Percentiles rank a stretch among this genome's conserved stretches.
Conservation (phyloP, 73 alveolate genomes). For the Breviolum minutum region DNA sequence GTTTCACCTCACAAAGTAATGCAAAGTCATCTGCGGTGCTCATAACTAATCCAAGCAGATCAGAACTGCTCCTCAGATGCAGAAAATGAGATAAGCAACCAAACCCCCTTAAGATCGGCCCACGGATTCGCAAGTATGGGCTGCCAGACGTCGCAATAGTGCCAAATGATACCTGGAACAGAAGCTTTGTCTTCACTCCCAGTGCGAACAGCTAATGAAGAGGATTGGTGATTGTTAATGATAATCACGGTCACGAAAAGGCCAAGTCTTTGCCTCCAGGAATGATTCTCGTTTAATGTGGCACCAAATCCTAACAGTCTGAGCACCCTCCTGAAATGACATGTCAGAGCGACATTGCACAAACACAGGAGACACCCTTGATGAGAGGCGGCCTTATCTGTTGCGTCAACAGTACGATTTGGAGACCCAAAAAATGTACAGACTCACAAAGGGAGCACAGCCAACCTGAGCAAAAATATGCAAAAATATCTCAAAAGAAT, state of each 20-base stretch:
- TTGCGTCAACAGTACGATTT: neutral
- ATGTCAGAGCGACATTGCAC: constrained; percentile 16
- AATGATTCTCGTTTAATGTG: no score
- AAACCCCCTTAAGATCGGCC: no score
- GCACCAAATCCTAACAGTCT: no score
- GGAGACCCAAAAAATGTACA: neutral
- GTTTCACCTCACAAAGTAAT: neutral
- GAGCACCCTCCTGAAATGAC: neutral
- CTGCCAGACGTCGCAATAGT: constrained; percentile 20
- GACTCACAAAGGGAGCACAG: neutral
- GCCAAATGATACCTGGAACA: constrained; percentile 38
- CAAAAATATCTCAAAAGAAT: no score
- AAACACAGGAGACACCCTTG: constrained; percentile 51
- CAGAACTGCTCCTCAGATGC: neutral
- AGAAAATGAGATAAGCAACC: no score
- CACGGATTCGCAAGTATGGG: neutral
- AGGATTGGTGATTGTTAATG: neutral
- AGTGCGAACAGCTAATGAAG: neutral
- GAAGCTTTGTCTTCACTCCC: no score
- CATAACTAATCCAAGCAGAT: neutral
- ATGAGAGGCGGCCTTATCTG: constrained; percentile 41
- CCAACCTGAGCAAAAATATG: no score
- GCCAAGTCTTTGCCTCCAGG: no score
- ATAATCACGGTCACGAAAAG: neutral
- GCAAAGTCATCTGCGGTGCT: neutral